Evolutionary conservation across 2,329 filamentous ascomycete genomes (phyloP).

Genomic region (Aschersonia sp.): DNA sequence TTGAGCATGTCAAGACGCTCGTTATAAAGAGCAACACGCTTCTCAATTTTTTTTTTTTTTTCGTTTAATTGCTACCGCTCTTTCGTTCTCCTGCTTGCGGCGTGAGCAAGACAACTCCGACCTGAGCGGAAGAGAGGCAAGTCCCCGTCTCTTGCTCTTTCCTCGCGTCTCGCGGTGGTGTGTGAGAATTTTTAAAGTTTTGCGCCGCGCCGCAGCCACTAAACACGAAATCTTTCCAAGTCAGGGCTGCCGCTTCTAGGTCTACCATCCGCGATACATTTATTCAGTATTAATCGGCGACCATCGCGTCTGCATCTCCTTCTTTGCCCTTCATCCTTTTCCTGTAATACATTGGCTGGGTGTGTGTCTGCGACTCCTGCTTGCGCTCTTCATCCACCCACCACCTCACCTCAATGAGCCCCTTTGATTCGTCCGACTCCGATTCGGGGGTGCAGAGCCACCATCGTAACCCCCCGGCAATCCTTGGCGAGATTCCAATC

Average conservation of each 20-base stretch:
- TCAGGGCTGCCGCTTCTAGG: too few relatives aligned
- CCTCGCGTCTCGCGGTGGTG: too few relatives aligned
- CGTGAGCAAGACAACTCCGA: too few relatives aligned
- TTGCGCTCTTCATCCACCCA: neutral
- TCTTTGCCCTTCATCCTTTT: too few relatives aligned
- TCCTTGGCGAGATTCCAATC: constrained; percentile 38
- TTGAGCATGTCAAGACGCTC: neutral
- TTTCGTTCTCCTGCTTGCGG: neutral
- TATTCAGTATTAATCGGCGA: too few relatives aligned
- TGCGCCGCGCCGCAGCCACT: too few relatives aligned
- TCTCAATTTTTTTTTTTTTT: neutral
- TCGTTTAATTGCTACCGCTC: neutral
- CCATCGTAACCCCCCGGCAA: constrained; percentile 17
- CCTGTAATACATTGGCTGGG: neutral
- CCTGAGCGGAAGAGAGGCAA: too few relatives aligned
- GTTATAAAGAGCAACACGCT: neutral
- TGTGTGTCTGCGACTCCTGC: neutral
- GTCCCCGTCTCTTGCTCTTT: too few relatives aligned
- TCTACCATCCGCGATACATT: too few relatives aligned
- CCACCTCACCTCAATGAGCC: constrained; percentile 1
- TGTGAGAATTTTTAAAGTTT: too few relatives aligned
- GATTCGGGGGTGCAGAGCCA: neutral
- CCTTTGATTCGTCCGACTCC: neutral
- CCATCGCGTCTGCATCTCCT: too few relatives aligned
- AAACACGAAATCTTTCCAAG: too few relatives aligned